Evolutionary conservation across 371 early-diverging fungal species (phyloP).

Genomic region (Mucor velutinosus): DNA sequence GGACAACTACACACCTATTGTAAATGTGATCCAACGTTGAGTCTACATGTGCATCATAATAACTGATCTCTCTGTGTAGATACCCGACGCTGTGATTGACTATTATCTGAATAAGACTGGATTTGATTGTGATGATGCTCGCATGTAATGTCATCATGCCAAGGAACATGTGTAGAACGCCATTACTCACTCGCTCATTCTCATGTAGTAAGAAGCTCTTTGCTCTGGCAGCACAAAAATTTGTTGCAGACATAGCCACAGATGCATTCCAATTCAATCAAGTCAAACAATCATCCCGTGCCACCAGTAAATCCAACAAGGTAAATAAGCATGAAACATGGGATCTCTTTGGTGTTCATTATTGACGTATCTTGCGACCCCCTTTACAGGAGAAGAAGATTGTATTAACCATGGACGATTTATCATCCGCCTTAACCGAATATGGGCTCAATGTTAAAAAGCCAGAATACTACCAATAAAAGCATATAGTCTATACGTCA

Average conservation of each 20-base stretch:
- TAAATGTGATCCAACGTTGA: constrained; percentile 24
- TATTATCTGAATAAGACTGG: constrained; percentile 93
- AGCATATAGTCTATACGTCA: background rate
- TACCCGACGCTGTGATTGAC: constrained; percentile 97
- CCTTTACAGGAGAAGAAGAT: constrained; percentile 72
- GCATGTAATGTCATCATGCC: constrained; percentile 63
- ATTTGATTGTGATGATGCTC: constrained; percentile 86
- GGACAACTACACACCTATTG: constrained; percentile 87
- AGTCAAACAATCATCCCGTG: constrained; percentile 73
- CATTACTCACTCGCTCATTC: background rate
- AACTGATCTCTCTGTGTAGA: constrained; percentile 45
- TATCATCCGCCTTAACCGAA: constrained; percentile 86
- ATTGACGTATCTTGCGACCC: background rate
- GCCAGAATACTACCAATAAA: constrained; percentile 81
- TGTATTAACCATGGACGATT: constrained; percentile 90
- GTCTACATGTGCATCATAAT: background rate
- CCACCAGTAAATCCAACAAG: constrained; percentile 34
- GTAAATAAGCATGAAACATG: background rate
- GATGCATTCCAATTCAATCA: constrained; percentile 94
- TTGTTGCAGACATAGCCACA: constrained; percentile 90
- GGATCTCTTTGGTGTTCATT: background rate
- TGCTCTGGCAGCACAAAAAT: constrained; percentile 94
- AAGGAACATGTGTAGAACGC: background rate
- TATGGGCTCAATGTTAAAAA: constrained; percentile 93
- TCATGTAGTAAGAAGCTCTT: constrained; percentile 77